Conservation (phyloP, 2,329 filamentous ascomycete species). For the Pyrenophora teres region DNA sequence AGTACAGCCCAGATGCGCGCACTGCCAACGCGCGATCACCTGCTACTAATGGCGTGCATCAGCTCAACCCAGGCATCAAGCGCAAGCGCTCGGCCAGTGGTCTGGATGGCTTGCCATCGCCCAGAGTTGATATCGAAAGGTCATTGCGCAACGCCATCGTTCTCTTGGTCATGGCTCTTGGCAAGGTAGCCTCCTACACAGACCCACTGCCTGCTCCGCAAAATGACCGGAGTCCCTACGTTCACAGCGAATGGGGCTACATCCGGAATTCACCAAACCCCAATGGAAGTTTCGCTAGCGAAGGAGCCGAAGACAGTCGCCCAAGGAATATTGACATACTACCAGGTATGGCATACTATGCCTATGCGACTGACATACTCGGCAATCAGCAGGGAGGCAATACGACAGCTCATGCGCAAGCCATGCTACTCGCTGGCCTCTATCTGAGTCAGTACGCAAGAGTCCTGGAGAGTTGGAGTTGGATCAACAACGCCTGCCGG, state of each 20-base stretch:
- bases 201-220: slow-evolving; percentile 60
- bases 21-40: slow-evolving; percentile 30
- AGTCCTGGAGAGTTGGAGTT: slow-evolving; percentile 81
- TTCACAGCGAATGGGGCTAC: slow-evolving; percentile 30
- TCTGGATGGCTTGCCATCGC: slow-evolving; percentile 31
- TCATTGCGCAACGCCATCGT: slow-evolving; percentile 71
- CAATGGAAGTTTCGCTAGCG: slow-evolving; percentile 42
- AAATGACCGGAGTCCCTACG: slow-evolving; percentile 48
- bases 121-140: slow-evolving; percentile 32
- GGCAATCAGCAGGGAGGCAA: slow-evolving; percentile 79
- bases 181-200: slow-evolving; percentile 72
- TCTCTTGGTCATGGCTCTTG: slow-evolving; percentile 80
- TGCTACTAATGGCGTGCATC: slow-evolving; percentile 18
- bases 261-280: slow-evolving; percentile 45
- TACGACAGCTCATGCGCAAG: slow-evolving; percentile 82
- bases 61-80: slow-evolving; percentile 38
- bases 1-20: slow-evolving; percentile 41
- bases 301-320: slow-evolving; percentile 28
- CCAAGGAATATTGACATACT: slow-evolving; percentile 78
- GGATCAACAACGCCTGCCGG: slow-evolving; percentile 66
- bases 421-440: slow-evolving; percentile 79
- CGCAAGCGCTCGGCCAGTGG: slow-evolving; percentile 42
- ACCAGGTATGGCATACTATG: slow-evolving; percentile 88
- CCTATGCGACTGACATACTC: slow-evolving; percentile 82
- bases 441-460: slow-evolving; percentile 88